phyloP scores from a whole-genome alignment of 2,329 filamentous ascomycete species.

The Aspergillus spinulosporus region DNA sequence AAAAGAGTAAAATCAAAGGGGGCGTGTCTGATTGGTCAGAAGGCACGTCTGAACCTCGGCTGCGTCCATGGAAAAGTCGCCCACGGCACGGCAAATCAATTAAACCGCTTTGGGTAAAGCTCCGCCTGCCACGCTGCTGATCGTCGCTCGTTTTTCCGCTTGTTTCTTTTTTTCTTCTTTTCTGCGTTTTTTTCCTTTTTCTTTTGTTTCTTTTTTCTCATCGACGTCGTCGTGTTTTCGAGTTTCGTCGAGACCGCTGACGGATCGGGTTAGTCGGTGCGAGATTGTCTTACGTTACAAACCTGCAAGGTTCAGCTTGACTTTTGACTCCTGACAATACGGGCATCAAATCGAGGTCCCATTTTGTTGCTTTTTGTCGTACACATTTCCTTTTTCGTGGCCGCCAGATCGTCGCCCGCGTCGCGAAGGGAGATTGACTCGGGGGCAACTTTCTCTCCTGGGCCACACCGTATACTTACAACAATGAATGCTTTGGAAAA shows the following conservation, averaged over 20 bases:
- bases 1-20: neutral
- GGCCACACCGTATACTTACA: neutral
- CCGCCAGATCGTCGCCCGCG: no score
- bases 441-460: neutral
- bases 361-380: neutral
- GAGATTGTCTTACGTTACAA: slow-evolving; percentile 3
- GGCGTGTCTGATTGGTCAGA: neutral
- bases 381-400: slow-evolving; percentile 1
- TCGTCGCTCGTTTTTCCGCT: slow-evolving; percentile 14
- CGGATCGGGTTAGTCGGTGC: slow-evolving; percentile 2
- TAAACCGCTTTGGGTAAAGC: slow-evolving; percentile 16
- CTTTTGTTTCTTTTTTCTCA: no score
- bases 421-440: neutral
- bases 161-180: neutral
- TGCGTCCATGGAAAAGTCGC: slow-evolving; percentile 1
- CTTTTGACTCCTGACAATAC: neutral
- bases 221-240: no score
- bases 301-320: neutral
- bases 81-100: slow-evolving; percentile 13
- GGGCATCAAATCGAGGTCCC: neutral
- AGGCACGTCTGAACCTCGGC: slow-evolving; percentile 1
- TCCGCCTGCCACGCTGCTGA: slow-evolving; percentile 23
- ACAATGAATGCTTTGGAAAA: no score
- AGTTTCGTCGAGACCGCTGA: neutral
- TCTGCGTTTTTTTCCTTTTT: neutral